Evolutionary conservation across 2,329 filamentous ascomycete species (phyloP).

Genomic region (Helicocarpus griseus): DNA sequence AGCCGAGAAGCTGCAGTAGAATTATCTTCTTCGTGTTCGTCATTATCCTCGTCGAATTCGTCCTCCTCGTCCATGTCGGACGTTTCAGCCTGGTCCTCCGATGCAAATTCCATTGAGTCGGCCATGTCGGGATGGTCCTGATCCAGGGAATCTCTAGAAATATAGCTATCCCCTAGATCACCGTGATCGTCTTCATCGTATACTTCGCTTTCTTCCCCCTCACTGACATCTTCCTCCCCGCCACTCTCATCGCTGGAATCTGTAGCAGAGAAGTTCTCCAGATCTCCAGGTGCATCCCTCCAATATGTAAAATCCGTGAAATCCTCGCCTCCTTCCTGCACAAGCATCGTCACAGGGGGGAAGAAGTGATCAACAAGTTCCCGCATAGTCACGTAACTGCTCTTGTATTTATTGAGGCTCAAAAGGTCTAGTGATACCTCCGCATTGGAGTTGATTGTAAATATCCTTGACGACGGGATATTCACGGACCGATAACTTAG

Average conservation of each 20-base stretch:
- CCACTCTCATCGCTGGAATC: slow-evolving; percentile 52
- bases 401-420: slow-evolving; percentile 87
- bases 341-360: slow-evolving; percentile 75
- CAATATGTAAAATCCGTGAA: slow-evolving; percentile 98
- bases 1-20: background rate
- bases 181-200: slow-evolving; percentile 34
- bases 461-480: slow-evolving; percentile 87
- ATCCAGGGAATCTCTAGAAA: slow-evolving; percentile 44
- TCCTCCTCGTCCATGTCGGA: slow-evolving; percentile 31
- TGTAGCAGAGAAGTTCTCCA: slow-evolving; percentile 82
- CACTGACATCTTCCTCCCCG: slow-evolving; percentile 43
- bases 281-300: slow-evolving; percentile 72
- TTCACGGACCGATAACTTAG: slow-evolving; percentile 93
- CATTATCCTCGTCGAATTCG: slow-evolving; percentile 22
- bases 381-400: slow-evolving; percentile 92
- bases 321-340: slow-evolving; percentile 82
- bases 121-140: slow-evolving; percentile 37
- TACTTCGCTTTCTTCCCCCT: slow-evolving; percentile 43
- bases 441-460: slow-evolving; percentile 96
- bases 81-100: slow-evolving; percentile 11
- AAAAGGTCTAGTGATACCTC: slow-evolving; percentile 88
- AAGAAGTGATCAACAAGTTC: slow-evolving; percentile 98
- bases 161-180: slow-evolving; percentile 47
- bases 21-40: slow-evolving; percentile 15
- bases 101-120: slow-evolving; percentile 30